Base-by-base conservation (phyloP, 1,284 basidiomycete species). In the Pseudozyma sp. region DNA sequence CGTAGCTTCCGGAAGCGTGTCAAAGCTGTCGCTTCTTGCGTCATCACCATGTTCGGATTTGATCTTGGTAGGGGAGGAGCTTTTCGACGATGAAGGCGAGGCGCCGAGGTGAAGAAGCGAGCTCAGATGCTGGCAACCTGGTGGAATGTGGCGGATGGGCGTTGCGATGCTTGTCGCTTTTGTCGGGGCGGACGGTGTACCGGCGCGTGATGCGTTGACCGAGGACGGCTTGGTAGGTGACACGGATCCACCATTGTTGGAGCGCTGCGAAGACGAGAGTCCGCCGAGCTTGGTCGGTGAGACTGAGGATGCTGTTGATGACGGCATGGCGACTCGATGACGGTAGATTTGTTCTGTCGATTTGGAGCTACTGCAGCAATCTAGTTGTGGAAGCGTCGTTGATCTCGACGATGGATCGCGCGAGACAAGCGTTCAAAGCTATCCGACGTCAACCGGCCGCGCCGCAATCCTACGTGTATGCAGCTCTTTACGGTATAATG, bases 11-110 rank as follows among this genome's bases (percentile, higher is more conserved):
- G 67, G 50, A 17, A 69, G 67, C n/a, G 60, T 35, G 39, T 42
- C 73, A 58, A 53, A 55, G 49, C 64, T 71, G 33, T 45, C 52
- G 11, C 37, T 16, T 30, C 46, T 31, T 11, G 53, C 35, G 5
- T 66, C 62, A 16, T 69, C 58, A 19, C 44, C 60, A 24, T 67
- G 47, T 51, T 74, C 71, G 13, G 66, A 65, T 30, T 74, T 74
- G 54, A 74, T 69, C 19, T 69, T 74, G 3, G 49, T 52, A 8
- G 49, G n/a, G 5, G 53, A 47, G 10, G 58, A 7, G 5, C 19
- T 49, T 29, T 31, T 44, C 2, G 51, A 37, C 4, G 60, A 16
- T n/a, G 51, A 54, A 14, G 59, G 8, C n/a, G 45, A n/a, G 11
- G 56, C 50, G 10, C 46, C 57, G 31, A 68, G 61, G 1, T 60